Percentiles rank a stretch among this genome's conserved stretches.
Conservation (phyloP, 495 filamentous ascomycete species). For the Xylaria grammica region DNA sequence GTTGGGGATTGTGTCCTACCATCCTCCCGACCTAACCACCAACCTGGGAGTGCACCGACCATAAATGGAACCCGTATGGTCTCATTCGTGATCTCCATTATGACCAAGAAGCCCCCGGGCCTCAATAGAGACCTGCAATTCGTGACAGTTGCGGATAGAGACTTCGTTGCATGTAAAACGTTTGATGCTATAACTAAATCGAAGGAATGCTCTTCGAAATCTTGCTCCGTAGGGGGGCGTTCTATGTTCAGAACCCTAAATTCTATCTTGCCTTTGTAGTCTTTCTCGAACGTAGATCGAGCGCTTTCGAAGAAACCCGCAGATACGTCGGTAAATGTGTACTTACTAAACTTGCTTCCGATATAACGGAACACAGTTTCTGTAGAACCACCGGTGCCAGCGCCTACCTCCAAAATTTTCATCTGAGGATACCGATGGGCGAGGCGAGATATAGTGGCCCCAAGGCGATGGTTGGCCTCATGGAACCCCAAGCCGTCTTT, state of each 20-base stretch:
- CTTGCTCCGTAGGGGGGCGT: constrained; percentile 46
- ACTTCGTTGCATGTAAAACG: constrained; percentile 55
- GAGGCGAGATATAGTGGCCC: constrained; percentile 39
- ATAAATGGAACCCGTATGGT: constrained; percentile 41
- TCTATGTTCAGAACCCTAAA: constrained; percentile 56
- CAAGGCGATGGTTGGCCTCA: constrained; percentile 28
- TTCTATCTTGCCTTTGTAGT: constrained; percentile 37
- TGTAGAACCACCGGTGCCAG: constrained; percentile 52
- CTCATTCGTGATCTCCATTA: constrained; percentile 52
- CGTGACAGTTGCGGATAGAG: constrained; percentile 43
- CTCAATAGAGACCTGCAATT: constrained; percentile 53
- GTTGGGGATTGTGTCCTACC: constrained; percentile 44
- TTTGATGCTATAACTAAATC: constrained; percentile 55
- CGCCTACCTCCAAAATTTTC: constrained; percentile 59
- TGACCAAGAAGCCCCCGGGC: constrained; percentile 59
- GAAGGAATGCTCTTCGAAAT: constrained; percentile 44
- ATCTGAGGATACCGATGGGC: constrained; percentile 49
- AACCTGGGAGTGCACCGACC: constrained; percentile 50
- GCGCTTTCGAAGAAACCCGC: constrained; percentile 45
- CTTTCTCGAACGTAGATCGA: background rate
- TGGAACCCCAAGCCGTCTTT: constrained; percentile 34
- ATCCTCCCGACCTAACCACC: constrained; percentile 56
- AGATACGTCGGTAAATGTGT: constrained; percentile 58
- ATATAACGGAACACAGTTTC: constrained; percentile 33
- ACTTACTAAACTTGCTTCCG: constrained; percentile 36